Base-by-base conservation (phyloP, 2,329 filamentous ascomycete species). In the Aureobasidium mangrovei region DNA sequence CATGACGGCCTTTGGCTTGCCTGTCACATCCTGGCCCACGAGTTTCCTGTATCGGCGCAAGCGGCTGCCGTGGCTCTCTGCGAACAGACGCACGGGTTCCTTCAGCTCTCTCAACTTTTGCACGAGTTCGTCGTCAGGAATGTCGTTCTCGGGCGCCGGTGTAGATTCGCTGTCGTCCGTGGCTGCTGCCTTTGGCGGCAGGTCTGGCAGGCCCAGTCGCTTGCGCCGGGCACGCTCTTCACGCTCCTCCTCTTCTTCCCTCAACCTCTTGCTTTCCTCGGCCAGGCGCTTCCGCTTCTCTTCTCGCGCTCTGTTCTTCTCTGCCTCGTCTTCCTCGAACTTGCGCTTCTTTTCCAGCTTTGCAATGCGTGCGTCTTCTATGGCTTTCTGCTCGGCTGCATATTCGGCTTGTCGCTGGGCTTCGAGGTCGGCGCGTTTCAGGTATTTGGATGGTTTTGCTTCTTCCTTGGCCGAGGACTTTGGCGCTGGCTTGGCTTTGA, bases 401-500 rank as follows among this genome's bases (percentile, higher is more conserved):
- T 98, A 98, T 57, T 84, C 82, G 38, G 83, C 85, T 65, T 86
- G 77, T 52, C 93, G 85, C 63, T 87, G 82, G 52, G 86, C 85
- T 76, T 98, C 93, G 61, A 89, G 69, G 61, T 98, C 91, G 60
- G 86, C 84, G 60, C 90, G 88, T 63, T 88, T 90, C 59, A 88
- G 72, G 69, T 89, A 97, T 70, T 95, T 95, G 64, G 85, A 84
- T 38, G 70, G 64, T 12, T 73, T 69, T 39, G 66, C 54, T 56
- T 63, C 56, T 29, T 66, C 61, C 28, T 63, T 58, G 27, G 67
- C 48, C 45, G 66, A 58, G 26, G 70, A 59, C 51, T 72, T 61
- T 40, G 72, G 61, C 40, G 71, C 61, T 53, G 78, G 72, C 69
- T 88, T 88, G 61, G 84, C 78, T 70, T 93, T 94, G 64, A 87